Evolutionary conservation across 768 basidiomycete species (phyloP), one percentile per base, ranked within the genome.

Genomic region (Holtermannia corniformis): DNA sequence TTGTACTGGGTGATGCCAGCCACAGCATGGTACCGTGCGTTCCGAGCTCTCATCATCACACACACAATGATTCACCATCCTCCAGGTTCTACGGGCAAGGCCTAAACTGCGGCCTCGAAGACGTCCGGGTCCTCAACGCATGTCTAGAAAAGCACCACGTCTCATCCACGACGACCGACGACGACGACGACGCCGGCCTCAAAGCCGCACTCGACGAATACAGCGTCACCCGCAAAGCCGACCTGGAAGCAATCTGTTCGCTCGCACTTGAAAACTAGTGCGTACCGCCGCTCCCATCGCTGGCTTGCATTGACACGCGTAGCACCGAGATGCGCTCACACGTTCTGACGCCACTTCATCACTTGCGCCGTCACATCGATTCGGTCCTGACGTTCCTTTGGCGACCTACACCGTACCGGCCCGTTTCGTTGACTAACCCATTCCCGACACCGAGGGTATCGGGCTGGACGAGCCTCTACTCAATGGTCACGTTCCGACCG

Each of bases 181-280:
- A 72, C 55, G 67, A 68, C 52, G 63, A 68, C 10, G 47, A 52
- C 3, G 32, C 49, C 0, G 48, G 53, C 1, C 61, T 76, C 3
- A 78, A 77, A 56, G 74, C 73, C 58, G 88, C 86, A 23, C 77
- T 99, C 61, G 72, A 78, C 57, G 78, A 79, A 59, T 99, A 96
- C 74, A 85, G 92, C 44, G 78, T 81, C 60, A 81, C 78, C 55
- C 80, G 93, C 64, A 82, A 91, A 71, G 83, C 84, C 58, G 92
- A 96, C 77, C 80, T 96, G 45, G 76, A 85, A 56, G 89, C 92
- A 50, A 96, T 96, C 57, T 84, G 81, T 71, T 82, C 89, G 69
- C 80, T 99, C 47, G 93, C 93, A 21, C 87, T 93, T 85, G 79
- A 85, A 63, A 96, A 99, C 76, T 99, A 96, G 92, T 92, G 74